Percentiles rank a stretch among this genome's conserved stretches.
phyloP scores from a whole-genome alignment of 140 eudicot genomes.

The Flaveria floridana region DNA sequence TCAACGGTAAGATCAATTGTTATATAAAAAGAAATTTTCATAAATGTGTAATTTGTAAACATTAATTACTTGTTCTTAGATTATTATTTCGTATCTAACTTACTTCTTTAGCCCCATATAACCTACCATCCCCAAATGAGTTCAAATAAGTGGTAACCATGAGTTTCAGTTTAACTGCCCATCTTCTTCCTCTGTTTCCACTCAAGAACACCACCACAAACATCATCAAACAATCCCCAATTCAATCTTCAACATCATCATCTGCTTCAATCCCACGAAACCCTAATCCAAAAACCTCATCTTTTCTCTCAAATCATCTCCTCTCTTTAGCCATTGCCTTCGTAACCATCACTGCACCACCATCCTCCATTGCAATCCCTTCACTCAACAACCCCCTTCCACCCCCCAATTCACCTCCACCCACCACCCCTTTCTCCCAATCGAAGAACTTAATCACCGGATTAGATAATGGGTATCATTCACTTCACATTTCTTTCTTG shows the following conservation, averaged over 20 bases:
- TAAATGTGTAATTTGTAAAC: too few relatives aligned
- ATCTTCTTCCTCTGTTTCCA: conserved; percentile 39
- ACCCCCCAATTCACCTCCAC: conserved; percentile 34
- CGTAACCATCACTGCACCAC: conserved; percentile 54
- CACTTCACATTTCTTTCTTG: not conserved
- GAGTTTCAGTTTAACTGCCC: conserved; percentile 38
- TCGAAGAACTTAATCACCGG: conserved; percentile 80
- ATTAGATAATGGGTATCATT: conserved; percentile 74
- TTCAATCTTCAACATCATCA: conserved; percentile 23
- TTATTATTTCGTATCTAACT: too few relatives aligned
- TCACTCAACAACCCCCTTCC: conserved; percentile 39
- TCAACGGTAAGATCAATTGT: too few relatives aligned
- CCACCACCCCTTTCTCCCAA: conserved; percentile 89
- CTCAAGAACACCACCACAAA: conserved; percentile 28
- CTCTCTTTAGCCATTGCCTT: conserved; percentile 61
- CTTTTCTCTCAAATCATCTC: conserved; percentile 24
- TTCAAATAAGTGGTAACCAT: conserved; percentile 28
- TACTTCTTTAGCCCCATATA: conserved; percentile 8
- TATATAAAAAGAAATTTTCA: too few relatives aligned
- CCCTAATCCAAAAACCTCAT: conserved; percentile 9
- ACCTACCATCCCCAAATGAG: conserved; percentile 18
- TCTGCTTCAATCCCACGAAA: conserved; percentile 23
- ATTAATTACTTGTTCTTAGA: too few relatives aligned
- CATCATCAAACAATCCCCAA: conserved; percentile 24
- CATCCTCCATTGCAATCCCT: conserved; percentile 68